Base-by-base conservation (phyloP, 306 rosid genomes). In the Vigna radiata region DNA sequence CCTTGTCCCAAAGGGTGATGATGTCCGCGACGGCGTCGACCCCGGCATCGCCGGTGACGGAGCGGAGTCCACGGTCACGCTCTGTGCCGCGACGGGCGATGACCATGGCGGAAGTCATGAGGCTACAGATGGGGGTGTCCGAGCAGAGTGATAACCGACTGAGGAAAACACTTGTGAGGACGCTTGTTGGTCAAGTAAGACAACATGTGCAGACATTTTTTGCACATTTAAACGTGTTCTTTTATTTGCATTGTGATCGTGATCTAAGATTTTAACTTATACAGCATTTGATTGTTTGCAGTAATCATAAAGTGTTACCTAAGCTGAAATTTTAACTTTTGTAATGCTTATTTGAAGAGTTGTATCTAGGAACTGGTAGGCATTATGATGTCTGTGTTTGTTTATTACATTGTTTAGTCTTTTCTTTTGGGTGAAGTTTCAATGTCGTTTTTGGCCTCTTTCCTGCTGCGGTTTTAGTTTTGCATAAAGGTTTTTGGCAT, bases 181-280 rank as follows among this genome's bases (percentile, higher is more conserved):
- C 97, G n/a, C 96, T 95, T 55, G 97, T 95, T 31, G 98, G 98
- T 81, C 98, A 95, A 86, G 98, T 92, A 90, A 61, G 89, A 85
- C 2, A 7, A 69, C 31, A 2, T 4, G 8, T 60, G 14, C 58
- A 6, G 2, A 25, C 37, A 27, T 44, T 75, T 49, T 27, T 39
- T 39, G 9, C 7, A 37, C 43, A 7, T 7, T 7, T 37, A 37
- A 39, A 39, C 44, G 2, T 8, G 11, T 39, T 39, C 11, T 39
- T 39, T 39, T 39, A 36, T 39, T 39, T 39, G 9, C 43, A 6
- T 37, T 37, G 9, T 33, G 1, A 5, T 33, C 41, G 41, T 36
- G 7, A 1, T 6, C 41, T 6, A 7, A 36, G 8, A 36, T 41
- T 41, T 41, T 41, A 9, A 41, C 11, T 39, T 8, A 8, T 7